Evolutionary conservation across 2,329 filamentous ascomycete species (phyloP).

Genomic region (Fusarium hostae): DNA sequence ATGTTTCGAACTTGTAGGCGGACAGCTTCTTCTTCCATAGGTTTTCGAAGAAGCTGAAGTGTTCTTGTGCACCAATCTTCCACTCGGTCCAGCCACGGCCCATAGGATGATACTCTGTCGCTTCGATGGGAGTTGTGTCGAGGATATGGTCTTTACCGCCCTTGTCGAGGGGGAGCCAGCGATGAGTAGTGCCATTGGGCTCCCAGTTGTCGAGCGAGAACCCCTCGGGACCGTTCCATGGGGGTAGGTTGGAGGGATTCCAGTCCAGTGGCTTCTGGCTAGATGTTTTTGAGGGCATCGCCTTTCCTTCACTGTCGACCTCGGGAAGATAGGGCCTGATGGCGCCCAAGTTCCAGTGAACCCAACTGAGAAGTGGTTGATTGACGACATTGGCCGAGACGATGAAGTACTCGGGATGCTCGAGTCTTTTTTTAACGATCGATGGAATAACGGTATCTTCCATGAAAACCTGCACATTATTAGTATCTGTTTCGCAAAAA

Average conservation of each 20-base stretch:
- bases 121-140: slow-evolving; percentile 59
- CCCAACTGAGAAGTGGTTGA: slow-evolving; percentile 62
- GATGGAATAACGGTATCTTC: slow-evolving; percentile 59
- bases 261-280: slow-evolving; percentile 45
- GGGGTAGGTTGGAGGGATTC: slow-evolving; percentile 53
- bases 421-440: slow-evolving; percentile 62
- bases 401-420: slow-evolving; percentile 61
- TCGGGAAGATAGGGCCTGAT: slow-evolving; percentile 66
- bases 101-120: slow-evolving; percentile 59
- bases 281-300: slow-evolving; percentile 41
- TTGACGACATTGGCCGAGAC: slow-evolving; percentile 69
- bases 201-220: slow-evolving; percentile 49
- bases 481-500: not conserved
- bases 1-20: slow-evolving; percentile 60
- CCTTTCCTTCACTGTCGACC: slow-evolving; percentile 37
- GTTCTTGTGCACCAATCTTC: slow-evolving; percentile 61
- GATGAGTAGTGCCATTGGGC: slow-evolving; percentile 56
- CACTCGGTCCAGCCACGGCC: slow-evolving; percentile 60
- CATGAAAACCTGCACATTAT: slow-evolving; percentile 47
- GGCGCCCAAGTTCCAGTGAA: slow-evolving; percentile 65
- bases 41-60: slow-evolving; percentile 61
- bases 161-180: slow-evolving; percentile 59
- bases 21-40: slow-evolving; percentile 58
- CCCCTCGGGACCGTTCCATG: slow-evolving; percentile 46
- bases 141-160: slow-evolving; percentile 50